These are phyloP conservation scores for Cladophialophora chaetospira DNA, from an alignment of 2,329 filamentous ascomycete genomes.

Conservation along the genomic window DNA sequence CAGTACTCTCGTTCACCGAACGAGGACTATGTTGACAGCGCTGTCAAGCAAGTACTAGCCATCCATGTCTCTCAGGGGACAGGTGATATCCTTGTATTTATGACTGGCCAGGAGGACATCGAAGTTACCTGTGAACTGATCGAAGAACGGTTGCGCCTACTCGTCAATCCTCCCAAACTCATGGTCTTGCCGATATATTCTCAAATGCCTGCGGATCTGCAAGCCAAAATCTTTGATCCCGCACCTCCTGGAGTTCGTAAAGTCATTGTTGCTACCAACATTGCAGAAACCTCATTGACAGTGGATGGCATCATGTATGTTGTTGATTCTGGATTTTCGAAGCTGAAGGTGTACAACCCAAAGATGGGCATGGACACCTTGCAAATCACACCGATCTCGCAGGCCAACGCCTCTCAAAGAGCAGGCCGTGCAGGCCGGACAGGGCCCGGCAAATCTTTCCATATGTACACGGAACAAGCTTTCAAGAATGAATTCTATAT, in stretches of 20 bases:
- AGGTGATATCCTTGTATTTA: constrained; percentile 96
- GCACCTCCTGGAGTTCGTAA: constrained; percentile 89
- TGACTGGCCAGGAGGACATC: constrained; percentile 99
- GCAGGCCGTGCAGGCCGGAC: constrained; percentile 93
- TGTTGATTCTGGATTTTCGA: constrained; percentile 92
- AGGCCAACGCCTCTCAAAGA: constrained; percentile 91
- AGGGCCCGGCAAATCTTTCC: constrained; percentile 91
- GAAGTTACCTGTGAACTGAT: constrained; percentile 94
- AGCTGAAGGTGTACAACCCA: constrained; percentile 97
- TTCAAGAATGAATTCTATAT: constrained; percentile 96
- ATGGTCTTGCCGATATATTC: constrained; percentile 97
- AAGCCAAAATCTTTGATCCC: constrained; percentile 95
- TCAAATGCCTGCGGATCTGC: constrained; percentile 97
- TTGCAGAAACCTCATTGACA: constrained; percentile 95
- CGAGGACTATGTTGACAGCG: constrained; percentile 96
- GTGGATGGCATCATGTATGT: constrained; percentile 99
- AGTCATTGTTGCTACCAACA: constrained; percentile 97
- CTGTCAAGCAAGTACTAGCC: constrained; percentile 90
- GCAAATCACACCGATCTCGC: constrained; percentile 95
- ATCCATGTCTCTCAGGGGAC: constrained; percentile 94
- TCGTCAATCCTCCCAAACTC: constrained; percentile 93
- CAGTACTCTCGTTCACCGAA: constrained; percentile 94
- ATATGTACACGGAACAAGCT: constrained; percentile 89
- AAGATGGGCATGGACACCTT: constrained; percentile 99
- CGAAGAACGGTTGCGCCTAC: constrained; percentile 78